phyloP scores from a whole-genome alignment of 441 rosid species.

The Pelargonium fulgidum region DNA sequence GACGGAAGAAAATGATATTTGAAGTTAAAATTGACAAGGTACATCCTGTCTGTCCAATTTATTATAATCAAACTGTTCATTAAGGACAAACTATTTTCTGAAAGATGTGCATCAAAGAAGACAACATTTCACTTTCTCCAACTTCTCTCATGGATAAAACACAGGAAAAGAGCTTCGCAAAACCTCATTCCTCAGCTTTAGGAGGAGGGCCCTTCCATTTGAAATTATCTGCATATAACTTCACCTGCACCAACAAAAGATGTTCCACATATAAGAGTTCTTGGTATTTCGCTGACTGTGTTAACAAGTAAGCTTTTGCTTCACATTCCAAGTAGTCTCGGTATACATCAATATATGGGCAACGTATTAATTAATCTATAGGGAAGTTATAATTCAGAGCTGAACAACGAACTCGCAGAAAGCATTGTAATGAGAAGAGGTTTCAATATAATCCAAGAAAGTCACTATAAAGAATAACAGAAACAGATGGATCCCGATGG shows the following conservation, averaged over 20 bases:
- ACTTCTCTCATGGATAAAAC: not conserved
- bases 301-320: no score
- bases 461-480: no score
- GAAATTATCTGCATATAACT: slow-evolving; percentile 87
- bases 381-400: no score
- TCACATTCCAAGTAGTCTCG: no score
- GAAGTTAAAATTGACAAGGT: not conserved
- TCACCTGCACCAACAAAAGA: slow-evolving; percentile 38
- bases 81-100: not conserved
- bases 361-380: no score
- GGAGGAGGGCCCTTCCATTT: slow-evolving; percentile 70
- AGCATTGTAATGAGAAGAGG: no score
- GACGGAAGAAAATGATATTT: not conserved
- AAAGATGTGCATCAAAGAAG: not conserved
- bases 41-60: not conserved
- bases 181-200: slow-evolving; percentile 22
- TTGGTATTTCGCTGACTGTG: no score
- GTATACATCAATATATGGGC: no score
- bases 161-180: not conserved
- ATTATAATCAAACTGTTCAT: not conserved
- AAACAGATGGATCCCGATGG: no score
- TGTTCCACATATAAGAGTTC: no score
- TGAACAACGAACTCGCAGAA: no score
- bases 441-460: no score
- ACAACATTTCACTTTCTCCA: not conserved